Evolutionary conservation across 257 asterid genomes (phyloP).

Genomic region (Solanum dulcamara): DNA sequence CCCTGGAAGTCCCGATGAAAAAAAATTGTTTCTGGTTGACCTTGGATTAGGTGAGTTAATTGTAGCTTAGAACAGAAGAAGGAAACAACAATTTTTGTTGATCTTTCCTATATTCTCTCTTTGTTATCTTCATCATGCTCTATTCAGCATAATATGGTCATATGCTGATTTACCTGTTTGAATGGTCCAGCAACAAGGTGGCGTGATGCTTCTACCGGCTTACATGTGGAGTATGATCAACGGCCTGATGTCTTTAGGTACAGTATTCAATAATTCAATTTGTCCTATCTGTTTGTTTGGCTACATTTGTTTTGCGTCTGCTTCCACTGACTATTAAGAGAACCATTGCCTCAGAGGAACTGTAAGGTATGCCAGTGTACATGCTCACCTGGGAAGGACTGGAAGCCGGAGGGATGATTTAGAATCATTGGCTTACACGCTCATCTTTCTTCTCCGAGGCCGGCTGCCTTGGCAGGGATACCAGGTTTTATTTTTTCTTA

Average conservation of each 20-base stretch:
- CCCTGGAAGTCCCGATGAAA: slow-evolving; percentile 57
- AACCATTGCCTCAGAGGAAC: slow-evolving; percentile 42
- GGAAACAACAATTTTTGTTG: background rate
- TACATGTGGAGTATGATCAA: slow-evolving; percentile 68
- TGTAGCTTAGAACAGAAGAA: background rate
- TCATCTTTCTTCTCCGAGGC: slow-evolving; percentile 44
- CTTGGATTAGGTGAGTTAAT: slow-evolving; percentile 53
- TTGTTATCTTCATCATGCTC: background rate
- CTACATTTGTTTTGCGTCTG: background rate
- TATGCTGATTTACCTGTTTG: background rate
- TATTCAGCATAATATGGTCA: background rate
- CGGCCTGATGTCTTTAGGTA: slow-evolving; percentile 73
- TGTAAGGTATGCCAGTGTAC: slow-evolving; percentile 52
- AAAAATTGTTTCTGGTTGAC: slow-evolving; percentile 54
- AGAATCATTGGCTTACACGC: slow-evolving; percentile 58
- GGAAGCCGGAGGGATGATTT: slow-evolving; percentile 61
- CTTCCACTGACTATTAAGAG: background rate
- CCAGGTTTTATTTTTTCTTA: slow-evolving; percentile 26
- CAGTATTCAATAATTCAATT: background rate
- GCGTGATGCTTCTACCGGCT: slow-evolving; percentile 50
- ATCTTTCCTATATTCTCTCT: background rate
- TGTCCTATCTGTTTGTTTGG: background rate
- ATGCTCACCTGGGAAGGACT: slow-evolving; percentile 57
- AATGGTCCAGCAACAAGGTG: slow-evolving; percentile 47
- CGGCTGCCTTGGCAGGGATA: slow-evolving; percentile 61